Evolutionary conservation across 2,329 filamentous ascomycete genomes (phyloP), one percentile per base, ranked within the genome.

Genomic region (Exserohilum rostratum): DNA sequence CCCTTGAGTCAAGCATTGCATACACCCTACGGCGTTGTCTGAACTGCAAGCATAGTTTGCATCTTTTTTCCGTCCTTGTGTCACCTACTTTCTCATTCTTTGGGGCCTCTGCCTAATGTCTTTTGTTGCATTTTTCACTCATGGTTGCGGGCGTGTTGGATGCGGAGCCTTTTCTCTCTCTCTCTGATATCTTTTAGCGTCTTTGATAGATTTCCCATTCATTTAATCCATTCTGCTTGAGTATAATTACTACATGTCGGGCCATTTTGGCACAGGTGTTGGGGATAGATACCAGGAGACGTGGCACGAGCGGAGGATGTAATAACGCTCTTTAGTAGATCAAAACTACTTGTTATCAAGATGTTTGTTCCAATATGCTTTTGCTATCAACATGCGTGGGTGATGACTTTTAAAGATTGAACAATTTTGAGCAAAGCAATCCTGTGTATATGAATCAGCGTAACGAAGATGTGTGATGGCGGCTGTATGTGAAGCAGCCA

Each of bases 1-100:
- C 37, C 15, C 7, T 38, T 25, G 34, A 31, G 51, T 53, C 33
- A 42, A 49, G 51, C 46, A 50, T 49, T 39, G 39, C 51, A 53
- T 53, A 42, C 46, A 53, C 30, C 38, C 15, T 30, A 30, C 13
- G 45, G 45, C 45, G 45, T 47, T 47, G 15, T 38, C 25, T 12
- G n/a, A 22, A 3, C 34, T 37, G 27, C 18, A 45, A 45, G 18
- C 18, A 20, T 20, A 17, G 42, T 20, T 20, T 25, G 35, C 22
- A 11, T 20, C 30, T 12, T 20, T 13, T 39, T 31, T 47, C 3
- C 31, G 25, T 18, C 13, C 10, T 12, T 18, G 18, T 44, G 29
- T 15, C 13, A 33, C 18, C 31, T n/a, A n/a, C n/a, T 45, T 22
- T 22, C 20, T 45, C 12, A 30, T 4, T n/a, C 30, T 45, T 7